Percentiles rank a stretch among this genome's conserved stretches.
phyloP scores from a whole-genome alignment of 1,284 basidiomycete genomes.

The Tremellales sp. region DNA sequence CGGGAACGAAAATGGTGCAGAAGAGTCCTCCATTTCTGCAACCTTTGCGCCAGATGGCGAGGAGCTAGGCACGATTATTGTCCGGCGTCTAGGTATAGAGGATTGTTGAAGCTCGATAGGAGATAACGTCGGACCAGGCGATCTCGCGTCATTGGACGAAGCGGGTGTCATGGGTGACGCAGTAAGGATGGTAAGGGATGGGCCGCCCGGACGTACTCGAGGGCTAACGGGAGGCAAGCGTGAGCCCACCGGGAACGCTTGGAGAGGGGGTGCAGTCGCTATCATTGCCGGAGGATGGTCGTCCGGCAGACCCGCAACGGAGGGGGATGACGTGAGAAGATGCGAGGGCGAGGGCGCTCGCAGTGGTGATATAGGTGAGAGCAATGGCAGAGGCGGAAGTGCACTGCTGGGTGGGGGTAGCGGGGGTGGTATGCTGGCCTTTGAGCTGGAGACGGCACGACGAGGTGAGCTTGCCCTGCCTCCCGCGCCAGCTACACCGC shows the following conservation, averaged over 20 bases:
- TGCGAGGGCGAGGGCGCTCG: constrained; percentile 10
- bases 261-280: no score
- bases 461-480: constrained; percentile 1
- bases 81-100: constrained; percentile 32
- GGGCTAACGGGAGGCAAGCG: not conserved
- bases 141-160: constrained; percentile 9
- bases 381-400: constrained; percentile 23
- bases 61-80: constrained; percentile 25
- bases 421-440: constrained; percentile 11
- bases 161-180: constrained; percentile 5
- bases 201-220: constrained; percentile 16
- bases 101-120: constrained; percentile 29
- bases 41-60: constrained; percentile 1
- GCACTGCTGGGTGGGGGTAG: constrained; percentile 19
- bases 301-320: not conserved
- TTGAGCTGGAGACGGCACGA: constrained; percentile 8
- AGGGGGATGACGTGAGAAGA: constrained; percentile 3
- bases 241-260: not conserved
- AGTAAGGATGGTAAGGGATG: constrained; percentile 27
- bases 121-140: constrained; percentile 15
- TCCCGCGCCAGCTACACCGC: not conserved
- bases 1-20: not conserved
- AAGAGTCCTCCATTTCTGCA: not conserved
- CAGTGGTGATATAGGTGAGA: constrained; percentile 31
- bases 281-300: not conserved